Percentiles rank a stretch among this genome's conserved stretches.
Conservation (phyloP, 2,329 filamentous ascomycete species). For the Pseudocercospora crystallina region DNA sequence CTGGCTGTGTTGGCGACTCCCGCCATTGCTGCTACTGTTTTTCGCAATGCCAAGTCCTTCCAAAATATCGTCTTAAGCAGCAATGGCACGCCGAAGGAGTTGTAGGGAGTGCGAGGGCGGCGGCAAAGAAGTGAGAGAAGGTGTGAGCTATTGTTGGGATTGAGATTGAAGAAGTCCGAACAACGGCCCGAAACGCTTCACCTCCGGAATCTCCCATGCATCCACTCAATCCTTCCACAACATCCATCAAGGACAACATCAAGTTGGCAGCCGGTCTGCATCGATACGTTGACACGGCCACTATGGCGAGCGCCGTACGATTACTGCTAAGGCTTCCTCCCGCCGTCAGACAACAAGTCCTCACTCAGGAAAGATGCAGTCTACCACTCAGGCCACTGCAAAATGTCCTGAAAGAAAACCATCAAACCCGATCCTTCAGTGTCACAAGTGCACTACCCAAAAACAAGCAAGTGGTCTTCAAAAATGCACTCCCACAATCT, state of each 20-base stretch:
- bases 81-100: constrained; percentile 10
- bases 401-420: not conserved
- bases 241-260: not conserved
- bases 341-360: constrained; percentile 20
- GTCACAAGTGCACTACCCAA: constrained; percentile 3
- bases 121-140: constrained; percentile 8
- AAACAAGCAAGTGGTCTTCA: constrained; percentile 11
- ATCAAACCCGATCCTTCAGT: constrained; percentile 8
- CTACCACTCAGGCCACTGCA: too few relatives aligned
- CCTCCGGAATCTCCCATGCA: constrained; percentile 1
- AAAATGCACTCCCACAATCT: constrained; percentile 14
- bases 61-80: constrained; percentile 8
- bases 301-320: constrained; percentile 17
- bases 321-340: constrained; percentile 24
- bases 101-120: not conserved
- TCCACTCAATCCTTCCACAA: constrained; percentile 13
- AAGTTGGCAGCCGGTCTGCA: not conserved
- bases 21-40: constrained; percentile 27
- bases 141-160: constrained; percentile 23
- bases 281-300: not conserved
- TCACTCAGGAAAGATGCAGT: constrained; percentile 1
- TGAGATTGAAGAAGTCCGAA: constrained; percentile 5
- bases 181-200: constrained; percentile 10
- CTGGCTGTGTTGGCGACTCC: constrained; percentile 30
- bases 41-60: not conserved